Base-by-base conservation (phyloP, 1,284 basidiomycete species). In the Trichosporon inkin region DNA sequence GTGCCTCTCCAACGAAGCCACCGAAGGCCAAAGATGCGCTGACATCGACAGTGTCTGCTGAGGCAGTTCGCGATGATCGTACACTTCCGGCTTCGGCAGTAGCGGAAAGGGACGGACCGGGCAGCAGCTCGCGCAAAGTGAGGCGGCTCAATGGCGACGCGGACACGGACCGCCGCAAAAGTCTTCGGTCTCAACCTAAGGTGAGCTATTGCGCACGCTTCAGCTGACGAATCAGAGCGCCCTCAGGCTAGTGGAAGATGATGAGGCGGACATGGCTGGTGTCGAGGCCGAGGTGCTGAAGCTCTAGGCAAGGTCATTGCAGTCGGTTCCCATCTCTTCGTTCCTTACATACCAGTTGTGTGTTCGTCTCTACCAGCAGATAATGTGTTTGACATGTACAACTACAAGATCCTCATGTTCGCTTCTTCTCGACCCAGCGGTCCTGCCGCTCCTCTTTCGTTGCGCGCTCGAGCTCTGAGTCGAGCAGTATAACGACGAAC, bases 251-350 rank as follows among this genome's bases (percentile, higher is more conserved):
- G 44, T 49, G 14, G 44, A 49, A 24, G 44, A 49, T 8, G 44
- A 49, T 16, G 44, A 49, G 16, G 44, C 44, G n/a, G 44, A 49
- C 16, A 49, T 49, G 44, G 44, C 44, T 24, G 44, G 44, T 24
- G 44, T 49, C 44, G 44, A 49, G 24, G 44, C 44, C 24, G 44
- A 49, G 24, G 44, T 49, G 4, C 44, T 49, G 17, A 49, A 49
- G 44, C 44, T 49, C 22, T 49, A 28, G 22, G 22, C 44, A 28
- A n/a, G 24, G 44, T 32, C 24, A 24, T 22, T 28, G 2, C 44
- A 28, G 7, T 19, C 17, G 7, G 22, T 22, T n/a, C 28, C 22
- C 13, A n/a, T 24, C 44, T 16, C 14, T 7, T 6, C 24, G 3
- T 11, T 8, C 44, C 41, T 41, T 11, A 14, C 20, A 24, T 22